These are phyloP conservation scores for Sambucus nigra DNA, from an alignment of 129 eudicot genomes.

Conservation along the genomic window DNA sequence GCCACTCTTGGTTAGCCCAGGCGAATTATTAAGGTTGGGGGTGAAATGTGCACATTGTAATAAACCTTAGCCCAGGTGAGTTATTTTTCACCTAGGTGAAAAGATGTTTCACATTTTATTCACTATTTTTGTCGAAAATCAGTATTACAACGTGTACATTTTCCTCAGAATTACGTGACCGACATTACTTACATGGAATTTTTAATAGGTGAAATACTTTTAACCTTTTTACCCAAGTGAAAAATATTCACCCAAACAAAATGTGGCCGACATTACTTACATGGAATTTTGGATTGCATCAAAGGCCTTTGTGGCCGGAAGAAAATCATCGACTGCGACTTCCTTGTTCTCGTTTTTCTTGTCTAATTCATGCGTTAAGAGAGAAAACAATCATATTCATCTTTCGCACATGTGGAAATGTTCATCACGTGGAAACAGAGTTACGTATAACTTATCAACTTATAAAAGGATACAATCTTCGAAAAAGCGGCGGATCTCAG, in stretches of 20 bases:
- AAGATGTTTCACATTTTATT: too few relatives aligned
- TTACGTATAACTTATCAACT: too few relatives aligned
- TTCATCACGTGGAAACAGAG: too few relatives aligned
- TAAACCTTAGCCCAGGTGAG: too few relatives aligned
- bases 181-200: not conserved
- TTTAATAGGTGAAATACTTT: too few relatives aligned
- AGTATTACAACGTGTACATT: not conserved
- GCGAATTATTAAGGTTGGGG: too few relatives aligned
- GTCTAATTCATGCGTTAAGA: slow-evolving; percentile 42
- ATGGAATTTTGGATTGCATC: slow-evolving; percentile 75
- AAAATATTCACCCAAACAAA: not conserved
- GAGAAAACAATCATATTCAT: too few relatives aligned
- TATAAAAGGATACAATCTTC: slow-evolving; percentile 45
- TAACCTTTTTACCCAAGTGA: not conserved
- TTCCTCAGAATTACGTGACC: not conserved
- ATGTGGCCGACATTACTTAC: slow-evolving; percentile 46
- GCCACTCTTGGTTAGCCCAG: too few relatives aligned
- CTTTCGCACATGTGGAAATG: too few relatives aligned
- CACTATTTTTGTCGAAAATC: too few relatives aligned
- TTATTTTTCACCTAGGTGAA: too few relatives aligned
- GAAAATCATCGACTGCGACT: slow-evolving; percentile 82
- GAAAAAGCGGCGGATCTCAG: slow-evolving; percentile 50
- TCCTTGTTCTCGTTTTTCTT: slow-evolving; percentile 97
- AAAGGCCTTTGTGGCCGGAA: slow-evolving; percentile 59
- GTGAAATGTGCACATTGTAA: too few relatives aligned